Evolutionary conservation across 2,329 filamentous ascomycete genomes (phyloP).

Genomic region (Exophiala sp.): DNA sequence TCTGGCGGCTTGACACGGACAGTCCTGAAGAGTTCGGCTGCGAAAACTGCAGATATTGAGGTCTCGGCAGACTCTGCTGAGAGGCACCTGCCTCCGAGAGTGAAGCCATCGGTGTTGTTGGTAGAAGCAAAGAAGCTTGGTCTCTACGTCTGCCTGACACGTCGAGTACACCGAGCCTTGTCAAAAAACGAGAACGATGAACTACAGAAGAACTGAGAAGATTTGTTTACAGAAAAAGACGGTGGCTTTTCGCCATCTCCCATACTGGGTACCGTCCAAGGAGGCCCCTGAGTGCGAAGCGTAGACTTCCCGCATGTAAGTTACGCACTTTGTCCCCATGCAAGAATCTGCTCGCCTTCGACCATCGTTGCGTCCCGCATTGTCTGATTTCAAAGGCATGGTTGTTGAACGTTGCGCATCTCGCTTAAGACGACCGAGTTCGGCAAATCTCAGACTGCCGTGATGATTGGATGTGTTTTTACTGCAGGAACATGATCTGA

Average conservation of each 20-base stretch:
- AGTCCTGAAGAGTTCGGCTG: slow-evolving; percentile 23
- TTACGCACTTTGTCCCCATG: slow-evolving; percentile 12
- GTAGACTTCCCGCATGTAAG: slow-evolving; percentile 12
- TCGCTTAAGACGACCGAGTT: slow-evolving; percentile 7
- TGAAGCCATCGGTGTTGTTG: slow-evolving; percentile 16
- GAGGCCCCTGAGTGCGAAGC: slow-evolving; percentile 11
- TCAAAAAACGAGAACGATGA: slow-evolving; percentile 12
- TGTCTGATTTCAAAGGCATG: slow-evolving; percentile 14
- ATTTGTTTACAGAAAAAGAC: slow-evolving; percentile 15
- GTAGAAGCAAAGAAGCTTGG: slow-evolving; percentile 23
- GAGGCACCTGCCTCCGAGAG: slow-evolving; percentile 13
- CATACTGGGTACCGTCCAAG: background rate
- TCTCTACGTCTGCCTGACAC: slow-evolving; percentile 16
- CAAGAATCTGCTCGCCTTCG: slow-evolving; percentile 13
- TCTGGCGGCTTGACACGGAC: slow-evolving; percentile 13
- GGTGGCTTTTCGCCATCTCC: slow-evolving; percentile 15
- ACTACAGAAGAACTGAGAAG: slow-evolving; percentile 14
- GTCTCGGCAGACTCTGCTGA: slow-evolving; percentile 11
- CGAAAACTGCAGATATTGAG: slow-evolving; percentile 18
- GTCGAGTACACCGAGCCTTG: slow-evolving; percentile 15
- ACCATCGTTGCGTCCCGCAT: slow-evolving; percentile 12
- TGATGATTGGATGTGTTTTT: slow-evolving; percentile 17
- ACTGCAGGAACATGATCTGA: slow-evolving; percentile 13
- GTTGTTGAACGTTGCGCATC: slow-evolving; percentile 13
- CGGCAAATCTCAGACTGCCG: slow-evolving; percentile 16